These are phyloP conservation scores for Dactylellina cionopaga DNA, from an alignment of 2,329 filamentous ascomycete species.

Conservation along the genomic window DNA sequence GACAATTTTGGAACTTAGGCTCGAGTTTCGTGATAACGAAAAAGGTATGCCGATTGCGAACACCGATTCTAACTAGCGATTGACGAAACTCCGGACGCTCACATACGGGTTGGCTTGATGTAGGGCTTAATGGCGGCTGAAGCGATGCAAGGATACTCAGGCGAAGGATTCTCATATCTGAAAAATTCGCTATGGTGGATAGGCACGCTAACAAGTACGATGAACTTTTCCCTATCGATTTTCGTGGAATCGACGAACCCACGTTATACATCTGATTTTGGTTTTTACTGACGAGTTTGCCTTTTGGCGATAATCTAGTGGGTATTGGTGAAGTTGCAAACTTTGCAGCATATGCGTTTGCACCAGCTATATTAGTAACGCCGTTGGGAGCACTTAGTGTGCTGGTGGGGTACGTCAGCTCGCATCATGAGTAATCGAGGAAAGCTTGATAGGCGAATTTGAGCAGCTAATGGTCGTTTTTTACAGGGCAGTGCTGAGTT, in stretches of 20 bases:
- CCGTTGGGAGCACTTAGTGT: conserved; percentile 93
- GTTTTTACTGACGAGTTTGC: conserved; percentile 24
- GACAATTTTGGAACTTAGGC: conserved; percentile 65
- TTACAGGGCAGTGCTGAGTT: conserved; percentile 81
- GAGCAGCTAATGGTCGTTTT: conserved; percentile 44
- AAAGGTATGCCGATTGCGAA: conserved; percentile 72
- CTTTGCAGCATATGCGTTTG: conserved; percentile 97
- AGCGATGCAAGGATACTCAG: conserved; percentile 92
- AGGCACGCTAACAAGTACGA: conserved; percentile 85
- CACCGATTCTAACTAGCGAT: not conserved
- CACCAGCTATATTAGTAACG: conserved; percentile 97
- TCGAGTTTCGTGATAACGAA: conserved; percentile 99
- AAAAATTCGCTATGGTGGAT: conserved; percentile 98
- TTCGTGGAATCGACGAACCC: too few species aligned
- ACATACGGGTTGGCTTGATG: conserved; percentile 53
- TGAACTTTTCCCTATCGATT: not conserved
- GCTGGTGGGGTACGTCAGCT: conserved; percentile 75
- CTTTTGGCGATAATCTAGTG: conserved; percentile 67
- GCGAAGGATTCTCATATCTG: conserved; percentile 93
- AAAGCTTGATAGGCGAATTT: not conserved
- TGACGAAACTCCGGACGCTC: not conserved
- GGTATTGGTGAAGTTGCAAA: conserved; percentile 93
- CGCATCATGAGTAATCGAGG: not conserved
- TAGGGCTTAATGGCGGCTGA: conserved; percentile 90
- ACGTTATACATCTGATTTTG: not conserved